These are phyloP conservation scores for Amanita pallidorosea DNA, from an alignment of 768 basidiomycete species.

Conservation along the genomic window DNA sequence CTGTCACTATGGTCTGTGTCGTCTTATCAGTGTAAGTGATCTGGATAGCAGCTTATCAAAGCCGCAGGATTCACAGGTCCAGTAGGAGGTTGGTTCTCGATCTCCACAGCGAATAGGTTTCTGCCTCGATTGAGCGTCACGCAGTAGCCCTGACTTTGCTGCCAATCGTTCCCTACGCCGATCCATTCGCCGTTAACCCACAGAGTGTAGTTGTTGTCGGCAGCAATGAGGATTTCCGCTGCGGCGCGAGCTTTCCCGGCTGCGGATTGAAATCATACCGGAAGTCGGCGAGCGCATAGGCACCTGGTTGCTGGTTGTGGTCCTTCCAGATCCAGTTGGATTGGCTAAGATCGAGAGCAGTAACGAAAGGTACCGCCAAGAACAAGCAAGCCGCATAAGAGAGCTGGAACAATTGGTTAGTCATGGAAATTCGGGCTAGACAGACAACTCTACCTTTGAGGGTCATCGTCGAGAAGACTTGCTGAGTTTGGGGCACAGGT, in stretches of 20 bases:
- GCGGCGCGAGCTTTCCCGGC: conserved; percentile 16
- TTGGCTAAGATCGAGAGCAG: background rate
- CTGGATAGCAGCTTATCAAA: conserved; percentile 18
- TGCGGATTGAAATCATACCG: conserved; percentile 15
- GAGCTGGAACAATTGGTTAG: background rate
- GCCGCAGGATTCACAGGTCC: conserved; percentile 22
- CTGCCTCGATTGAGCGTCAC: conserved; percentile 15
- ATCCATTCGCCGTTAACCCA: conserved; percentile 19
- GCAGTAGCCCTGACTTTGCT: conserved; percentile 17
- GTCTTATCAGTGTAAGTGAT: conserved; percentile 21
- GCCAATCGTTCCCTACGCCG: conserved; percentile 12
- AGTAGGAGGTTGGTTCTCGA: conserved; percentile 8
- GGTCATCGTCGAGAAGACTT: background rate
- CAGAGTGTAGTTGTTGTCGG: conserved; percentile 16
- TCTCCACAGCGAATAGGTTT: conserved; percentile 23
- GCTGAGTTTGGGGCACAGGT: background rate
- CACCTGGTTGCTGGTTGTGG: conserved; percentile 8
- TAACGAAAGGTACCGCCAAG: background rate
- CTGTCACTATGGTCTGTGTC: conserved; percentile 18
- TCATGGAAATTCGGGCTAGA: background rate
- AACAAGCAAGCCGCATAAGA: background rate
- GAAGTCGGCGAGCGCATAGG: conserved; percentile 17
- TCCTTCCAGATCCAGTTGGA: conserved; percentile 21
- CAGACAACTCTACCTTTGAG: background rate
- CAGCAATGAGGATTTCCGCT: conserved; percentile 19